phyloP scores from a whole-genome alignment of 1,139 yeast genomes.

The Blastobotrys persicus region DNA sequence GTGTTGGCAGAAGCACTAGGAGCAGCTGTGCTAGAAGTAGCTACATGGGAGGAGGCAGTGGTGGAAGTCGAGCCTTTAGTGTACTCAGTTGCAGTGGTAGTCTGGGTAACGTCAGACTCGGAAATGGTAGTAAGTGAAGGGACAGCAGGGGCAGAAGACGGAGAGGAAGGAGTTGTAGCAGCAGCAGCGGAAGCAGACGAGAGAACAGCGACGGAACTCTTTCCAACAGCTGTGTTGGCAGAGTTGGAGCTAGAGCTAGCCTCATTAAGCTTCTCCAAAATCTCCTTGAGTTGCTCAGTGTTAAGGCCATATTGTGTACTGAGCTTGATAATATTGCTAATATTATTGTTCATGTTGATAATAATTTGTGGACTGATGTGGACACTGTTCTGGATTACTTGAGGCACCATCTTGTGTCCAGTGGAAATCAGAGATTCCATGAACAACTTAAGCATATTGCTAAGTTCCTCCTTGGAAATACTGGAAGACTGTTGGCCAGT shows the following conservation, averaged over 20 bases:
- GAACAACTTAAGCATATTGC: background rate
- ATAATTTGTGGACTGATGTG: slow-evolving; percentile 2
- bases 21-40: background rate
- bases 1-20: background rate
- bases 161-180: background rate
- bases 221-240: background rate
- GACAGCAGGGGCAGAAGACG: background rate
- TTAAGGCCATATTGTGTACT: background rate
- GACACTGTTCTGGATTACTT: slow-evolving; percentile 1
- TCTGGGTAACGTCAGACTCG: background rate
- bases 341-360: slow-evolving; percentile 3
- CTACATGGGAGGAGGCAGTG: background rate
- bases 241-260: background rate
- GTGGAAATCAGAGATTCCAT: background rate
- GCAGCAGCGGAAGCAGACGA: background rate
- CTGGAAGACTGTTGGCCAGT: background rate
- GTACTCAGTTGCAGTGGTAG: slow-evolving; percentile 1
- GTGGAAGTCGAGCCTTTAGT: background rate
- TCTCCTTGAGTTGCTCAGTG: slow-evolving; percentile 2
- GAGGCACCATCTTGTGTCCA: background rate
- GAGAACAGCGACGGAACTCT: background rate
- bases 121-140: background rate
- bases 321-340: background rate
- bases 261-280: background rate
- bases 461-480: background rate